Evolutionary conservation across 75 land plant species (phyloP).

Genomic region (Cryptomeria japonica): DNA sequence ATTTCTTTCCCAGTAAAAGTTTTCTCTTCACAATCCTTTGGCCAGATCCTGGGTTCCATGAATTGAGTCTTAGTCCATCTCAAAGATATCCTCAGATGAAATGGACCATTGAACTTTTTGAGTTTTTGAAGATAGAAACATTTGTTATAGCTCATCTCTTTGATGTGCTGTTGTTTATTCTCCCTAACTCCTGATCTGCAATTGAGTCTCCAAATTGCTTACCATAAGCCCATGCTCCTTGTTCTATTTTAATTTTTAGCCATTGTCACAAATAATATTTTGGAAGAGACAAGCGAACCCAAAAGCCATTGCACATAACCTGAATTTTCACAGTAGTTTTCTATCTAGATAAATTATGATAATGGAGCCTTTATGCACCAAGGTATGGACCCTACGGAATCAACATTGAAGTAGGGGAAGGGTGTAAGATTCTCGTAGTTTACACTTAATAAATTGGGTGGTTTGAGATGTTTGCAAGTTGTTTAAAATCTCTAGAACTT

Average conservation of each 20-base stretch:
- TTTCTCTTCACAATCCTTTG: background rate
- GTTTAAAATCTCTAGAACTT: too few relatives aligned
- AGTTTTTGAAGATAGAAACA: background rate
- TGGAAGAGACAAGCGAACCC: background rate
- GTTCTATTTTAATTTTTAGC: background rate
- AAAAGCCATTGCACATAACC: background rate
- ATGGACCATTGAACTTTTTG: background rate
- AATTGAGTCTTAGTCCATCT: background rate
- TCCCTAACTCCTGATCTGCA: background rate
- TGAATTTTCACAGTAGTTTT: background rate
- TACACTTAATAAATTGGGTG: too few relatives aligned
- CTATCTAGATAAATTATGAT: background rate
- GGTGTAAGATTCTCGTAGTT: too few relatives aligned
- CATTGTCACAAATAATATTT: background rate
- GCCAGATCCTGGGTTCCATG: background rate
- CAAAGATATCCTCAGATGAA: background rate
- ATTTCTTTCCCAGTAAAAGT: background rate
- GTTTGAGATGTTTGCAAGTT: too few relatives aligned
- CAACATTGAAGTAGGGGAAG: too few relatives aligned
- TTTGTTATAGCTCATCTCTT: background rate
- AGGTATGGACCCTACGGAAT: too few relatives aligned
- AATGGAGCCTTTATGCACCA: background rate
- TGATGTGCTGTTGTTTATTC: background rate
- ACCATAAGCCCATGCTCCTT: background rate
- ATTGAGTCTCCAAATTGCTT: background rate